Evolutionary conservation across 495 filamentous ascomycete genomes (phyloP).

Genomic region (Hyaloscypha bicolor): DNA sequence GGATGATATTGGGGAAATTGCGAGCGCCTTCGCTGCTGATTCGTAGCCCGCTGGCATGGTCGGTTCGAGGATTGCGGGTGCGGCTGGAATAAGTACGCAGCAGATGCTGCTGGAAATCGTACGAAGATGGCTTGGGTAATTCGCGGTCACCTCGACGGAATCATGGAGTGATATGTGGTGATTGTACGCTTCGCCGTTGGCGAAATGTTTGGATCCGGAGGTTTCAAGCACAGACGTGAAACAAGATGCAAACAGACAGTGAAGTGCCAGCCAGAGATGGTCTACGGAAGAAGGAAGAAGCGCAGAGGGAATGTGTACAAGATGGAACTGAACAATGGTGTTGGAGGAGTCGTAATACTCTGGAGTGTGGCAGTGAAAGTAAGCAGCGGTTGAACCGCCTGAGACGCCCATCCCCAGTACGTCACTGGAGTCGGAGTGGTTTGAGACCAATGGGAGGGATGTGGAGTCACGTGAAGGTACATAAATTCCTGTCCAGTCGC

Average conservation of each 20-base stretch:
- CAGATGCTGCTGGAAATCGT: not conserved
- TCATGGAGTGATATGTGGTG: constrained; percentile 5
- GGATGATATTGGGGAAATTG: constrained; percentile 48
- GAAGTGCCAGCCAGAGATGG: not conserved
- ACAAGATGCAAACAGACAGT: constrained; percentile 11
- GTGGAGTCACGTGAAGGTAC: not conserved
- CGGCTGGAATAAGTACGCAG: not conserved
- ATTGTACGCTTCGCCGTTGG: not conserved
- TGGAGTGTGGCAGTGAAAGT: not conserved
- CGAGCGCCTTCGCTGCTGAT: constrained; percentile 66
- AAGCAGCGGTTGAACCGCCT: not conserved
- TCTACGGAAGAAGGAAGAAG: not conserved
- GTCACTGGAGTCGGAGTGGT: not conserved
- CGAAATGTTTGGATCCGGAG: not conserved
- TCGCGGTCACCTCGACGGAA: not conserved
- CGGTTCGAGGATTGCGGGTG: not conserved
- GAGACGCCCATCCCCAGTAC: not conserved
- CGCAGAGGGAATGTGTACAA: not conserved
- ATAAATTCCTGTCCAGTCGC: not conserved
- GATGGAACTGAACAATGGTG: not conserved
- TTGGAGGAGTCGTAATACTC: not conserved
- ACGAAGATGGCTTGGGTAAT: not conserved
- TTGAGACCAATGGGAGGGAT: not conserved
- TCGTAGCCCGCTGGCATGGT: constrained; percentile 60
- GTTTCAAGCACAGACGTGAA: constrained; percentile 12